phyloP scores from a whole-genome alignment of 2,329 filamentous ascomycete genomes.

The Fusarium continuum region DNA sequence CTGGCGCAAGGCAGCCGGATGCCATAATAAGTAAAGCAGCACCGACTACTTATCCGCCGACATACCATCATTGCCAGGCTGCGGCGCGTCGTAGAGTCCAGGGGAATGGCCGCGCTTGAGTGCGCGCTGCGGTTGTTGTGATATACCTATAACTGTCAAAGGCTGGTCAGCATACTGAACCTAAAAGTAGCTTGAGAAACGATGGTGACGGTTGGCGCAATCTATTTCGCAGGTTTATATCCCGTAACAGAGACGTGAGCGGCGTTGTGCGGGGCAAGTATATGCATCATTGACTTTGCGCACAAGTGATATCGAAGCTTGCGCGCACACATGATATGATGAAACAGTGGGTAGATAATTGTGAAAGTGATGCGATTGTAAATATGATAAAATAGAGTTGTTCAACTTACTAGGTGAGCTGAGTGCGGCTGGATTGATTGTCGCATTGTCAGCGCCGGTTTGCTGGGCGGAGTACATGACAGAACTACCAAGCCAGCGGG shows the following conservation, averaged over 20 bases:
- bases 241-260: conserved; percentile 2
- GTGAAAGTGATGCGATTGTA: conserved; percentile 27
- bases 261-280: conserved; percentile 25
- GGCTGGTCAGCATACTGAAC: conserved; percentile 41
- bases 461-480: conserved; percentile 57
- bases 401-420: conserved; percentile 75
- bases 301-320: conserved; percentile 5
- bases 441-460: conserved; percentile 83
- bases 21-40: conserved; percentile 48
- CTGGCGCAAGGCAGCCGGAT: conserved; percentile 31
- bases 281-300: conserved; percentile 27
- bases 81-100: conserved; percentile 64
- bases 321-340: neutral
- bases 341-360: conserved; percentile 11
- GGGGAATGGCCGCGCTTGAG: conserved; percentile 84
- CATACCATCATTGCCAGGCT: conserved; percentile 78
- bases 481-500: conserved; percentile 42
- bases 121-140: conserved; percentile 68
- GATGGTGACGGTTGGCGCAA: conserved; percentile 10
- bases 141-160: conserved; percentile 54
- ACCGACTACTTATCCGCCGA: conserved; percentile 52
- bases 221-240: conserved; percentile 2
- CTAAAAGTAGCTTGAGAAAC: neutral
- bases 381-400: conserved; percentile 13
- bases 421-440: conserved; percentile 89